A percentile compares a stretch with the other conserved stretches of the same genome.
Conservation (phyloP, 1,139 yeast genomes). For the Yueomyces sp. region DNA sequence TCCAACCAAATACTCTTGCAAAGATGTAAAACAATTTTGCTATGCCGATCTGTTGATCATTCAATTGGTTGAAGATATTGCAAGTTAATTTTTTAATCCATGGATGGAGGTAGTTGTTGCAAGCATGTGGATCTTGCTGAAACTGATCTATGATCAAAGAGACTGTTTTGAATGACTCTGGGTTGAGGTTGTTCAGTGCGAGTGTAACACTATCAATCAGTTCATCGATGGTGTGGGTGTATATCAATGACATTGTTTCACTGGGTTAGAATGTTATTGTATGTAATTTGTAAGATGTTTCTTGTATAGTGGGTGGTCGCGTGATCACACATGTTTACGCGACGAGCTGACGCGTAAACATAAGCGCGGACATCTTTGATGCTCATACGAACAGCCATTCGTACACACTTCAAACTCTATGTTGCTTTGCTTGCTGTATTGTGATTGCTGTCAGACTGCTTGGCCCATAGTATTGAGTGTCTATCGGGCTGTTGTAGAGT, state of each 20-base stretch:
- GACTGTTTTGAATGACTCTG: background rate
- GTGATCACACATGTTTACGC: no score
- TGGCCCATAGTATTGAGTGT: no score
- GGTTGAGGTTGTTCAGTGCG: background rate
- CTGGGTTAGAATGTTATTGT: background rate
- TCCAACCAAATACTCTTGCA: constrained; percentile 55
- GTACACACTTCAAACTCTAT: no score
- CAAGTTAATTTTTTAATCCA: background rate
- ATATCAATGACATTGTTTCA: background rate
- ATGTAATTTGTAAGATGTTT: no score
- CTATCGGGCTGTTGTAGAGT: no score
- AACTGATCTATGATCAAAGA: background rate
- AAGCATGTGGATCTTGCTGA: background rate
- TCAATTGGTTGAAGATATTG: background rate
- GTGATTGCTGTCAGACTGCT: no score
- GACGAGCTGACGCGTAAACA: no score
- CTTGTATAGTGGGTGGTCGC: no score
- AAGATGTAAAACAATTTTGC: constrained; percentile 40
- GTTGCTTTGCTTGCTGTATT: no score
- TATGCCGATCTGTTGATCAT: constrained; percentile 3
- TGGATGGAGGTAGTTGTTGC: background rate
- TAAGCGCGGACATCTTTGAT: no score
- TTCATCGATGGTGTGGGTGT: background rate
- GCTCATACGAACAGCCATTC: no score
- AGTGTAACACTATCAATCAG: background rate